Evolutionary conservation across 257 asterid genomes (phyloP), one percentile per base, ranked within the genome.

Genomic region (Marsdenia floribunda): DNA sequence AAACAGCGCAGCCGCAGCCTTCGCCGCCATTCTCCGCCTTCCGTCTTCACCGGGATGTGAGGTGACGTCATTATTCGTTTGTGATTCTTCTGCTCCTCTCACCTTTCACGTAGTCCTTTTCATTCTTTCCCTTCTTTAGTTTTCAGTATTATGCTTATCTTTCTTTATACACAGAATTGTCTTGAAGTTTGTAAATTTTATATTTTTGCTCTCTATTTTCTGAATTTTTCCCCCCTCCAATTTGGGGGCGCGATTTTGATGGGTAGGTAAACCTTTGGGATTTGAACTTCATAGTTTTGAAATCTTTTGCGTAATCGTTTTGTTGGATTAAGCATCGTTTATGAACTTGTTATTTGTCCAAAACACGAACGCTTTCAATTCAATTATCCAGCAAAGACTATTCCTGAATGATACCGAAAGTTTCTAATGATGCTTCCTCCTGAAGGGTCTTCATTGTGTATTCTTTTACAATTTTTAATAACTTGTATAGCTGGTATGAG

Each of bases 21-120:
- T 47, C 1, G 50, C 50, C 24, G 49, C 50, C 68, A 47, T 55
- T 61, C 70, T 44, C 50, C 72, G 55, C 75, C 82, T 58, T 60
- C 72, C 35, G 50, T 58, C 49, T 42, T 55, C 21, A 64, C 65
- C 53, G 54, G 54, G 76, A 76, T 24, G 73, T 69, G 29, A n/a
- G 69, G 73, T 16, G n/a, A 47, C 16, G 49, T 44, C 49, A 44
- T 44, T 44, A 44, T 1, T 7, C 11, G 6, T 44, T 44, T 11
- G 19, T 37, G 13, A 19, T 35, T 26, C 63, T 12, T 21, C 24
- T 57, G 37, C 46, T 71, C 44, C 38, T 44, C 66, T 46, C 67
- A 18, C 54, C 18, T 14, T 11, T 70, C 24, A 3, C 22, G 5
- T 9, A 24, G 11, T 37, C 63, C 42, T 47, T 11, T 18, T 60